Evolutionary conservation across 179 eudicot species (phyloP).

Genomic region (Spinacia oleracea): DNA sequence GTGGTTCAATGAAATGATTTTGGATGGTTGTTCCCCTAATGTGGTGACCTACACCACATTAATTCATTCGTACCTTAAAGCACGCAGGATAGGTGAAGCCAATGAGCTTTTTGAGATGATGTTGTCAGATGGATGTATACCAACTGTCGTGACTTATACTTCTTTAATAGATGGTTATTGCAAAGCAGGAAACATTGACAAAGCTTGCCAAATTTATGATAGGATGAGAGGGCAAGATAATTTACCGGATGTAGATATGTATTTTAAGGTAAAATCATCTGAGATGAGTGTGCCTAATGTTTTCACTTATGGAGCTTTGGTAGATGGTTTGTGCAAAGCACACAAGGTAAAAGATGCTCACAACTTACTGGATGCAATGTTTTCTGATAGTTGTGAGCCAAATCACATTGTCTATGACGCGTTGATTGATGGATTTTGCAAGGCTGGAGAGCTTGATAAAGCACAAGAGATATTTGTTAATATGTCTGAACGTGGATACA

Average conservation of each 20-base stretch:
- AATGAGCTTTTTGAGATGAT: constrained; percentile 71
- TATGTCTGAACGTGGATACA: constrained; percentile 75
- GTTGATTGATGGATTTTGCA: constrained; percentile 90
- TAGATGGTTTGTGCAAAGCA: constrained; percentile 88
- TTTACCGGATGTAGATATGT: constrained; percentile 56
- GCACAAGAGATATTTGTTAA: constrained; percentile 64
- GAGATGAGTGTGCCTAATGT: constrained; percentile 60
- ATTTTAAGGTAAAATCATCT: constrained; percentile 46
- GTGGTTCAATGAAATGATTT: constrained; percentile 80
- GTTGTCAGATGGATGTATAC: constrained; percentile 61
- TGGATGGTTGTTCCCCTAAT: constrained; percentile 66
- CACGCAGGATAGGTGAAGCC: constrained; percentile 51
- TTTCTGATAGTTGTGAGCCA: constrained; percentile 71
- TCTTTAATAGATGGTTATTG: constrained; percentile 87
- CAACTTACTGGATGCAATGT: constrained; percentile 66
- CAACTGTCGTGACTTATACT: constrained; percentile 80
- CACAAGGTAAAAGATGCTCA: constrained; percentile 73
- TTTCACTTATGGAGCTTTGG: constrained; percentile 81
- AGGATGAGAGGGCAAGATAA: constrained; percentile 68
- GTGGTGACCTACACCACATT: constrained; percentile 92
- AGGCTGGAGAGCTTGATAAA: constrained; percentile 78
- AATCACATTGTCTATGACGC: constrained; percentile 90
- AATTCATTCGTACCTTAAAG: constrained; percentile 83
- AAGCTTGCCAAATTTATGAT: constrained; percentile 78
- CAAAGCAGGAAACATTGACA: constrained; percentile 69